Evolutionary conservation across 2,329 filamentous ascomycete species (phyloP), one percentile per base, ranked within the genome.

Genomic region (Alternaria arborescens): DNA sequence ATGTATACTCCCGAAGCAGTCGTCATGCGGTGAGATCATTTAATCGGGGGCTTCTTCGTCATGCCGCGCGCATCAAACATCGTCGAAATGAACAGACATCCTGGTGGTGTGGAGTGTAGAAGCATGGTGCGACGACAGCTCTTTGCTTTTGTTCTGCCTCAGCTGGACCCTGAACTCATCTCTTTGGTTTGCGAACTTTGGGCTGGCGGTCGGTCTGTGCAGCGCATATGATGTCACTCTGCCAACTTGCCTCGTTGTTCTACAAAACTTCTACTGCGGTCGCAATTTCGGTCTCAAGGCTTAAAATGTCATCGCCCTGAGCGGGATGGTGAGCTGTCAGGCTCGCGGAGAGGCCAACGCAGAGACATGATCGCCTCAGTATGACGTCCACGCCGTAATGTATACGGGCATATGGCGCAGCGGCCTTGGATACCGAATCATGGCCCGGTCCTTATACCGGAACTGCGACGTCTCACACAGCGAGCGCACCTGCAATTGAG

Each of bases 261-360:
- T 18, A 46, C 41, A 22, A 18, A 36, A 52, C 46, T 52, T 24
- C 32, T n/a, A 36, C 14, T 16, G 32, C 32, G 32, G 32, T 36
- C 32, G 32, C 32, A 36, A 36, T 36, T 16, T 36, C 32, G 32
- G 32, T 14, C 32, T 36, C 32, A 16, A 36, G 32, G 32, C 32
- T 16, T 36, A 16, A 36, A 36, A 52, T 48, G 28, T 48, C 32
- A 20, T 32, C 46, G 46, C 46, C 46, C 58, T 47, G 58, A 51
- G 60, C 58, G 60, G 65, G 58, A 55, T 30, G 48, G 58, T 74
- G 71, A 68, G 71, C 60, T 73, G 69, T 71, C 61, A 66, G 57
- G 58, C 47, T 60, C 62, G 58, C 64, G 54, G 64, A 55, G 58
- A 61, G 64, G 68, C 68, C 68, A 70, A 53, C 64, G 65, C 66